phyloP scores from a whole-genome alignment of 2,329 filamentous ascomycete genomes.

The Verticillium albo-atrum region DNA sequence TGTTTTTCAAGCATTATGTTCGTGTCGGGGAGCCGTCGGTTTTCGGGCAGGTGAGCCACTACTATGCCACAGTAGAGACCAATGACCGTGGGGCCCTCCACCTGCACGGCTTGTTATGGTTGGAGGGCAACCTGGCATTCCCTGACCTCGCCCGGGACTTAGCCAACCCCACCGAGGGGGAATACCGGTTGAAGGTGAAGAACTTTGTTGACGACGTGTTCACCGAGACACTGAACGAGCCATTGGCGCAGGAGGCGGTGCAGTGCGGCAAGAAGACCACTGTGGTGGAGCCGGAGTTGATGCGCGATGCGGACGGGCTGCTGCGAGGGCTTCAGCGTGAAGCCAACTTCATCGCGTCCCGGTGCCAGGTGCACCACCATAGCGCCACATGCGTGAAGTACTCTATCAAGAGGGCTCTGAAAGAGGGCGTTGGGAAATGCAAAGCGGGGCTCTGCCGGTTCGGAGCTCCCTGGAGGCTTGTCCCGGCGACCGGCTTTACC shows the following conservation, averaged over 20 bases:
- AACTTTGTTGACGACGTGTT: neutral
- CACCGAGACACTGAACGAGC: neutral
- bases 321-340: neutral
- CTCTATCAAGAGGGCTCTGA: neutral
- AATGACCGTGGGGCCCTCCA: neutral
- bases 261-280: too few relatives aligned
- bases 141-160: neutral
- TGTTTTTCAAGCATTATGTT: constrained; percentile 10
- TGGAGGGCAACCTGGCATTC: neutral
- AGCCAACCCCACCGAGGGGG: neutral
- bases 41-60: constrained; percentile 3
- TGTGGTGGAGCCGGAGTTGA: too few relatives aligned
- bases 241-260: neutral
- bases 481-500: constrained; percentile 1
- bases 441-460: constrained; percentile 6
- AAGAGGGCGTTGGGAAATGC: neutral
- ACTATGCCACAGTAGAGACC: neutral
- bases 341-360: neutral
- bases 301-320: too few relatives aligned
- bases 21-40: constrained; percentile 3
- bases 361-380: neutral
- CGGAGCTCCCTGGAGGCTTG: constrained; percentile 6
- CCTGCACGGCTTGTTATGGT: neutral
- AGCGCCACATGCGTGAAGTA: constrained; percentile 7
- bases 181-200: neutral